phyloP scores from a whole-genome alignment of 345 rosid species.

The Eucalyptus tenuipes region DNA sequence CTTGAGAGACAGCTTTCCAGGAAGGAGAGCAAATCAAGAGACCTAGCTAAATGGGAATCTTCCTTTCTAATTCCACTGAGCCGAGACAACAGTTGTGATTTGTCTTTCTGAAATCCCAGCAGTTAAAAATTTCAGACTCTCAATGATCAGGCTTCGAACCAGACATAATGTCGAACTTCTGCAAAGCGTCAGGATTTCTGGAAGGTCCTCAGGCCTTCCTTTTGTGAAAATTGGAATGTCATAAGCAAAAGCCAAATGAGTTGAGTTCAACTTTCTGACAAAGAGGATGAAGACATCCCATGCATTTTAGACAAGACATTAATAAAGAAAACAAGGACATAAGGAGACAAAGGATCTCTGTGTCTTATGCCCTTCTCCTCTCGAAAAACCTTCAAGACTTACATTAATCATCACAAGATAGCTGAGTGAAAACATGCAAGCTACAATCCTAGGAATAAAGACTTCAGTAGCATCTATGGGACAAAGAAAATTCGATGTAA shows the following conservation, averaged over 20 bases:
- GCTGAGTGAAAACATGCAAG: neutral
- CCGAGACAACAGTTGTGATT: neutral
- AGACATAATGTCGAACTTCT: neutral
- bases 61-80: neutral
- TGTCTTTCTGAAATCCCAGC: neutral
- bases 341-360: neutral
- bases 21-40: neutral
- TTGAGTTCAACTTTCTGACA: neutral
- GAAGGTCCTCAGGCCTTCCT: neutral
- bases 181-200: neutral
- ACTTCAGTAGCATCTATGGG: neutral
- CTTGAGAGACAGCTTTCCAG: neutral
- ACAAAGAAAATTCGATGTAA: too few species aligned
- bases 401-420: neutral
- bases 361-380: neutral
- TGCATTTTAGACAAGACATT: neutral
- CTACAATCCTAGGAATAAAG: neutral
- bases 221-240: neutral
- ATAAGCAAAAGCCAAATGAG: neutral
- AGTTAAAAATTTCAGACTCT: neutral
- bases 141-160: neutral
- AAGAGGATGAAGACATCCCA: neutral
- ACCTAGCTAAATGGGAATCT: neutral
- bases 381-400: neutral
- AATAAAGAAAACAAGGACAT: neutral